These are phyloP conservation scores for Microsporum audouinii DNA, from an alignment of 2,329 filamentous ascomycete genomes.

Conservation along the genomic window DNA sequence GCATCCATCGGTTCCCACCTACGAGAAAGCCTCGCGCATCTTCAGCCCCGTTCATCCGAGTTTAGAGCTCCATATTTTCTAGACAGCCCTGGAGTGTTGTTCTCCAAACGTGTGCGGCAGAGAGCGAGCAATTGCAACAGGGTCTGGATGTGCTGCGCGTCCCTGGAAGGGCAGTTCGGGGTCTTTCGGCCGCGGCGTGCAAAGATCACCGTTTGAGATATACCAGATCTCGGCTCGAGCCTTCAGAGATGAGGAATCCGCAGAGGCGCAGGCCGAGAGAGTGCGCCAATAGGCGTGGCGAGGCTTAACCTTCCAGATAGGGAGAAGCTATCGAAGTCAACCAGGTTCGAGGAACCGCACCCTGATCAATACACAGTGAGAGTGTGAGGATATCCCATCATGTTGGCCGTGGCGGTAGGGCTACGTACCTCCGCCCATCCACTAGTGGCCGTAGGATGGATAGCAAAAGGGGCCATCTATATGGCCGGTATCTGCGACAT, in stretches of 20 bases:
- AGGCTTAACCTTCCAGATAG: not conserved
- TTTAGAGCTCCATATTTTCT: not conserved
- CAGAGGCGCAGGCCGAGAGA: not conserved
- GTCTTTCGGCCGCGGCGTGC: not conserved
- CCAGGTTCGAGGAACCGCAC: not conserved
- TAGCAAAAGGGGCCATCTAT: not conserved
- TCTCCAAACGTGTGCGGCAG: not conserved
- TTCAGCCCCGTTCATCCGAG: not conserved
- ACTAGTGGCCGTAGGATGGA: not conserved
- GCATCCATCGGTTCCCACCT: not conserved
- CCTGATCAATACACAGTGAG: not conserved
- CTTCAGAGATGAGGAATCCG: not conserved
- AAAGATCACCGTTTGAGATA: not conserved
- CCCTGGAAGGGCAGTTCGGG: not conserved
- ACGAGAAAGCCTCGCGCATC: not conserved
- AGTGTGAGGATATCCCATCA: not conserved
- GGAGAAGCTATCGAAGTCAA: not conserved
- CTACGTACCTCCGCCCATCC: not conserved
- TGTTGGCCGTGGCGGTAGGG: not conserved
- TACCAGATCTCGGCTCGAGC: not conserved
- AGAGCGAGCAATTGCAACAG: not conserved
- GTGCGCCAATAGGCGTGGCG: not conserved
- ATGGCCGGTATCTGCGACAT: not conserved
- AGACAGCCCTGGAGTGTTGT: not conserved
- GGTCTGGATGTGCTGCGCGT: not conserved